Evolutionary conservation across 2,329 filamentous ascomycete genomes (phyloP).

Genomic region (Penicillium italicum): DNA sequence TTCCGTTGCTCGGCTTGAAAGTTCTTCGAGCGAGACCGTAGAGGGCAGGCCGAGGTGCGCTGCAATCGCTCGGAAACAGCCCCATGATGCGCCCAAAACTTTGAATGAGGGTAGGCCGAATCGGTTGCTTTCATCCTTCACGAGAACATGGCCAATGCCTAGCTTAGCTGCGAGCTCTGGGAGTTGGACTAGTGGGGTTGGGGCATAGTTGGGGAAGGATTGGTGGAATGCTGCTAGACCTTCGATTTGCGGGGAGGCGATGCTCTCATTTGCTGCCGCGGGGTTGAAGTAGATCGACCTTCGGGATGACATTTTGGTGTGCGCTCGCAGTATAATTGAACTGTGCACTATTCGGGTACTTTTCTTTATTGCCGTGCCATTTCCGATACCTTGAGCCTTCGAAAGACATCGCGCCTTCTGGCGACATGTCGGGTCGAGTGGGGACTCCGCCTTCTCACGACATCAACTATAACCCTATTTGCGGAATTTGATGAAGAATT

Average conservation of each 20-base stretch:
- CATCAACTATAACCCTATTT: neutral
- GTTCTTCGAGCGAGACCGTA: conserved; percentile 43
- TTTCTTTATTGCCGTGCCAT: neutral
- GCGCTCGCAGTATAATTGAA: neutral
- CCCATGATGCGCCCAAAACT: conserved; percentile 76
- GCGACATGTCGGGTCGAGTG: conserved; percentile 13
- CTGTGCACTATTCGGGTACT: no score
- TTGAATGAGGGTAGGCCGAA: conserved; percentile 74
- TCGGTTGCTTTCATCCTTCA: conserved; percentile 69
- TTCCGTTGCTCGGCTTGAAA: conserved; percentile 37
- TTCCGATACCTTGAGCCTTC: neutral
- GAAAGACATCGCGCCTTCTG: conserved; percentile 18
- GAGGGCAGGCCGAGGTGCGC: conserved; percentile 44
- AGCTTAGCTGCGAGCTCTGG: conserved; percentile 55
- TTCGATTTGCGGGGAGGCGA: conserved; percentile 7
- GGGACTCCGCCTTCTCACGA: conserved; percentile 1
- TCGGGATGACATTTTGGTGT: conserved; percentile 17
- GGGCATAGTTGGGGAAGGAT: conserved; percentile 54
- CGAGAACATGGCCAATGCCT: conserved; percentile 54
- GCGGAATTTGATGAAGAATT: neutral
- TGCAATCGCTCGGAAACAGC: conserved; percentile 57
- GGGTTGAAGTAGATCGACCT: conserved; percentile 30
- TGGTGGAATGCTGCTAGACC: conserved; percentile 51
- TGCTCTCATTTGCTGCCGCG: conserved; percentile 15
- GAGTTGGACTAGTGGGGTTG: conserved; percentile 55